Evolutionary conservation across 768 basidiomycete species (phyloP).

Genomic region (Albatrellus ellisii): DNA sequence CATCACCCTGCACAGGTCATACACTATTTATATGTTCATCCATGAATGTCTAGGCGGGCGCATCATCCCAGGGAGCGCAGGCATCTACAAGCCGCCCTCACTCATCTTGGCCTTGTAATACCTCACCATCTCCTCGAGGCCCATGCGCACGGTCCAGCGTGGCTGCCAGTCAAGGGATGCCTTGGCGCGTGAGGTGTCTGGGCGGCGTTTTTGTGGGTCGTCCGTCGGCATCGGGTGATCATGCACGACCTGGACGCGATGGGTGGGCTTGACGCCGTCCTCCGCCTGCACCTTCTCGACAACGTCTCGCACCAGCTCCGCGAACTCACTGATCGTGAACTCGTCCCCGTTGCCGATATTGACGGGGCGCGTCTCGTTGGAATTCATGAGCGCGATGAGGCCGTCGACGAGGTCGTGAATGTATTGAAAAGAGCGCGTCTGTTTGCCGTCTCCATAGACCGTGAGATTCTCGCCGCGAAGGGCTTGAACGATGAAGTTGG

Average conservation of each 20-base stretch:
- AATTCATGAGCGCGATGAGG: conserved; percentile 90
- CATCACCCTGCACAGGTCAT: too few relatives aligned
- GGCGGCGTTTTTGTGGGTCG: conserved; percentile 89
- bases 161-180: conserved; percentile 81
- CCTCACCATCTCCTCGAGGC: conserved; percentile 87
- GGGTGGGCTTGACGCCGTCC: conserved; percentile 42
- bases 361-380: conserved; percentile 82
- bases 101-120: conserved; percentile 88
- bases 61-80: too few relatives aligned
- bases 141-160: conserved; percentile 85
- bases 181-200: conserved; percentile 88
- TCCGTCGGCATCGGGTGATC: conserved; percentile 80
- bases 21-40: too few relatives aligned
- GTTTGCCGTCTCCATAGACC: conserved; percentile 86
- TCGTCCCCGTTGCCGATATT: conserved; percentile 96
- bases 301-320: conserved; percentile 80
- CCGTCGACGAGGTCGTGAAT: conserved; percentile 97
- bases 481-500: conserved; percentile 98
- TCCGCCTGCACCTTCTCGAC: conserved; percentile 89
- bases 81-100: conserved; percentile 57
- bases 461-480: conserved; percentile 95
- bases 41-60: too few relatives aligned
- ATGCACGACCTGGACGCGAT: conserved; percentile 56
- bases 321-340: conserved; percentile 92
- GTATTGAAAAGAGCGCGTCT: conserved; percentile 96